Base-by-base conservation (phyloP, 352 stramenopile genomes). In the Phytophthora chlamydospora region DNA sequence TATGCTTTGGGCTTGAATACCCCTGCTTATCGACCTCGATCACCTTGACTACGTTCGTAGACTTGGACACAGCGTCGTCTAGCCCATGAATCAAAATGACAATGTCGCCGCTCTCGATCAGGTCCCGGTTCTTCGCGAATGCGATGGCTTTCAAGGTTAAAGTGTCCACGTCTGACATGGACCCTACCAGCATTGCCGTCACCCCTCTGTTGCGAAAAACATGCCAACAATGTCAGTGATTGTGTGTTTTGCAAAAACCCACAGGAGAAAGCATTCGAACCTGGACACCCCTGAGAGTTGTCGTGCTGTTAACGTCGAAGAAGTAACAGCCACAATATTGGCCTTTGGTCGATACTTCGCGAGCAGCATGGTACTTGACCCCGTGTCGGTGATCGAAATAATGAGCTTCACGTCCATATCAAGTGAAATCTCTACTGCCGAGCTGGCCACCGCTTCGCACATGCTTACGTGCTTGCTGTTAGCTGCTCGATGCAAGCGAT, bases 331-430 rank as follows among this genome's bases (percentile, higher is more conserved):
- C 19, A 98, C 70, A 38, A 98, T 95, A 35, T 78, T 90, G 21
- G 91, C 80, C 40, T 69, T 43, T 11, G 95, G 94, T 12, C 95
- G 81, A 80, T 99, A 99, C 68, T 99, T 99, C 44, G 97, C 96
- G 13, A 99, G 82, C 49, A 98, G 79, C 53, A 93, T 95, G 3
- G 97, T 97, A 31, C 96, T 99, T 24, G 64, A 85, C 16, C 97
- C 97, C 19, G 88, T 96, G 63, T 99, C 96, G 7, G 96, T 99
- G 63, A 99, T 96, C 35, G 98, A 98, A 66, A 99, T 91, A 49
- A 99, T 99, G 19, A 98, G 80, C 67, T 97, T 97, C 21, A 98
- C 97, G 16, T 91, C 76, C 39, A 99, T 89, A 62, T 99, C 97
- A 64, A 98, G 93, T 29, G 97, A 94, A 16, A 97, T 99, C 66